Conservation (phyloP, 2,329 filamentous ascomycete species). For the Drechslera avenae region DNA sequence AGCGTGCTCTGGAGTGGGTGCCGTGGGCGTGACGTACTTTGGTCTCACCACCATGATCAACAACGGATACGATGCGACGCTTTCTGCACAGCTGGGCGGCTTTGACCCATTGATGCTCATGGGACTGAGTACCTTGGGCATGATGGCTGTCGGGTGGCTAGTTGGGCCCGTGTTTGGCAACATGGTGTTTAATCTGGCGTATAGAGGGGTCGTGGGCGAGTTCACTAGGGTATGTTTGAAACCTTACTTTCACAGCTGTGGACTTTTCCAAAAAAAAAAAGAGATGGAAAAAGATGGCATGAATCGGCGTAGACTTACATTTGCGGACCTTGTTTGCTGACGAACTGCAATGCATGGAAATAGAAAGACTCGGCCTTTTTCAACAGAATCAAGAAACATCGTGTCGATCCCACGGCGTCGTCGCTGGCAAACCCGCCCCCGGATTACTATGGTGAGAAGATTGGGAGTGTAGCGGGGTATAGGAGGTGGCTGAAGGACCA, state of each 20-base stretch:
- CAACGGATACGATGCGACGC: conserved; percentile 70
- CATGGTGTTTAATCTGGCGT: conserved; percentile 75
- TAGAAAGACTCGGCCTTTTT: conserved; percentile 96
- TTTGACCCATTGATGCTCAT: conserved; percentile 87
- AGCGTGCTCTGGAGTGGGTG: conserved; percentile 71
- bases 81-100: conserved; percentile 75
- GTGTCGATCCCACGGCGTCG: conserved; percentile 87
- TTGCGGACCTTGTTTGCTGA: too few species aligned
- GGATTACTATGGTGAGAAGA: conserved; percentile 99
- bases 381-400: conserved; percentile 84
- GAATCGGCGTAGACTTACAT: background rate
- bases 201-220: conserved; percentile 71
- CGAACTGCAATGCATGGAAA: conserved; percentile 55
- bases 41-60: conserved; percentile 71
- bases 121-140: conserved; percentile 77
- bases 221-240: conserved; percentile 69
- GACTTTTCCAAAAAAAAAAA: too few species aligned
- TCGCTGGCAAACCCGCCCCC: conserved; percentile 92
- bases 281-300: too few species aligned
- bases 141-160: conserved; percentile 84
- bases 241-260: background rate
- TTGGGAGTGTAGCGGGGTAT: conserved; percentile 89
- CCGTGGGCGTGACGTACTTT: conserved; percentile 64
- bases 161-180: conserved; percentile 82
- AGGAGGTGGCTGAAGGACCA: conserved; percentile 97